phyloP scores from a whole-genome alignment of 2,329 filamentous ascomycete genomes.

The Colletotrichum sp. region DNA sequence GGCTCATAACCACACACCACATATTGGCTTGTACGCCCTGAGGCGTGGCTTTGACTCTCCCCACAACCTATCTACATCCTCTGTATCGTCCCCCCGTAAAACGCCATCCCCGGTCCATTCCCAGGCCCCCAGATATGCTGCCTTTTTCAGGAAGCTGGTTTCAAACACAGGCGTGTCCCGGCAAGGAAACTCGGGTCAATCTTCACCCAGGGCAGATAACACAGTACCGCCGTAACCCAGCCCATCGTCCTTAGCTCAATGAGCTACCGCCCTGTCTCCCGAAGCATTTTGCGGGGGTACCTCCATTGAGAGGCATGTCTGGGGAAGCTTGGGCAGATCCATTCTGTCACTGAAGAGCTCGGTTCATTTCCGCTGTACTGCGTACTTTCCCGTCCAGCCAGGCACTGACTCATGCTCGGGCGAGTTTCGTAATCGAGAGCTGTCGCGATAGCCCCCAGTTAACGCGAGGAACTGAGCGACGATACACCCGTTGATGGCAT shows the following conservation, averaged over 20 bases:
- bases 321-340: conserved; percentile 22
- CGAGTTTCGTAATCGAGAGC: conserved; percentile 1
- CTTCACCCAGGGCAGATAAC: conserved; percentile 12
- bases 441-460: background rate
- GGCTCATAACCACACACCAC: conserved; percentile 1
- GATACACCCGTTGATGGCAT: background rate
- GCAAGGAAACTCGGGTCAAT: conserved; percentile 12
- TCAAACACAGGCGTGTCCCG: conserved; percentile 16
- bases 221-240: background rate
- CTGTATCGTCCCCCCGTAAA: conserved; percentile 6
- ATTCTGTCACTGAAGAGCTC: conserved; percentile 7
- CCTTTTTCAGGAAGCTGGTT: conserved; percentile 16
- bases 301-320: background rate
- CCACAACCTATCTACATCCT: conserved; percentile 1
- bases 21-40: background rate
- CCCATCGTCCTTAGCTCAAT: background rate
- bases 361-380: conserved; percentile 19
- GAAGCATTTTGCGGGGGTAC: conserved; percentile 10
- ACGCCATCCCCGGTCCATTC: conserved; percentile 2
- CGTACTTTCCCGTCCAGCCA: background rate
- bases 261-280: conserved; percentile 6
- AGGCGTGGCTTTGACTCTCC: conserved; percentile 13
- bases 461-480: conserved; percentile 7
- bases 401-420: conserved; percentile 5
- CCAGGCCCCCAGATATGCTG: conserved; percentile 5